Base-by-base conservation (phyloP, 164 flowering plant genomes). In the Kingdonia uniflora region DNA sequence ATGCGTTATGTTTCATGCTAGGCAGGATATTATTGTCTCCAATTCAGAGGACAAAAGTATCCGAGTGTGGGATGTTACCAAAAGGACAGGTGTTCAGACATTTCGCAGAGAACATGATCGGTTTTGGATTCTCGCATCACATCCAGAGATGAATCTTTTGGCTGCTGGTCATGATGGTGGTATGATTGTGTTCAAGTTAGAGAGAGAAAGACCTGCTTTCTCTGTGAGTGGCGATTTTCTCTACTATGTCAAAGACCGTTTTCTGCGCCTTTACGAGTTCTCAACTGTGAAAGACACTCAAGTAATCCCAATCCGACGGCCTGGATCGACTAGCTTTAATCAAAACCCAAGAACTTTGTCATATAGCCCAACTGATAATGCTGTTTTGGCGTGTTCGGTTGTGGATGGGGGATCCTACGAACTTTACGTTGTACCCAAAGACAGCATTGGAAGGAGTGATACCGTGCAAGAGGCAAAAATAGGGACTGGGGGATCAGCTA, bases 111-210 rank as follows among this genome's bases (percentile, higher is more conserved):
- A 76, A 57, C 76, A 74, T 55, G 78, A 76, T 22, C 51, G 76
- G 19, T 76, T 76, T 52, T 76, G 81, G 78, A 69, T 76, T 67
- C 76, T 76, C 52, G 56, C 74, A 24, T 49, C 74, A 29, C 81
- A 76, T 59, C 78, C 74, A 33, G 78, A 74, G 68, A 69, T 76
- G 78, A 74, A 74, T 54, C 73, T 76, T 56, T 56, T 74, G 41
- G 78, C 80, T 42, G 78, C 78, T 55, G 80, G 80, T 58, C 80
- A 76, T 60, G 81, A 76, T 54, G 74, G 76, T 56, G 76, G 76
- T 20, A 74, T 76, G 81, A 71, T 76, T 33, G 78, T 76, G 25
- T 76, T 74, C 16, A 76, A 74, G 59, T 59, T 76, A 63, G 80
- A 76, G 72, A 74, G 80, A 60, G 78, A 76, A 53, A 63, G 80